Evolutionary conservation across 257 asterid genomes (phyloP).

Genomic region (Solanum chilense): DNA sequence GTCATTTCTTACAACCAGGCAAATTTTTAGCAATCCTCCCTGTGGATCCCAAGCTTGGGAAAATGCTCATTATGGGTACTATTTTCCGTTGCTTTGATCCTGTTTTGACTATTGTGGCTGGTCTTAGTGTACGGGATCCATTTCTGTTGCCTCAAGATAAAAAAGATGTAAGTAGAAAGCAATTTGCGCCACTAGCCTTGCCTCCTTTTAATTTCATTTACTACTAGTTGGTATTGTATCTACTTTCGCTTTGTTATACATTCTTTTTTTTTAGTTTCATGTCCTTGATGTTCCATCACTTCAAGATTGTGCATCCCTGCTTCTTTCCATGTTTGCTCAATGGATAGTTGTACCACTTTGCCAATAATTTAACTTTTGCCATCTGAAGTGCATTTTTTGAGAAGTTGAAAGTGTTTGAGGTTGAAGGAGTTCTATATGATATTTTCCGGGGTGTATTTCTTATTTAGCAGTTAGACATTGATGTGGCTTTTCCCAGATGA

Average conservation of each 20-base stretch:
- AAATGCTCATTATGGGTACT: slow-evolving; percentile 95
- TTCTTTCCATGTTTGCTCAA: not conserved
- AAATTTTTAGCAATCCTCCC: slow-evolving; percentile 84
- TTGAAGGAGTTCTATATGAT: not conserved
- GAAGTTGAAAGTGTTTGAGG: not conserved
- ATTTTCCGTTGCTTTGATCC: slow-evolving; percentile 92
- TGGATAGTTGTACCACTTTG: not conserved
- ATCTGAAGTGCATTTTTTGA: not conserved
- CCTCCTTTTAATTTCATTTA: not conserved
- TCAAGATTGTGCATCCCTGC: not conserved
- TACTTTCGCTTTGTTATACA: not conserved
- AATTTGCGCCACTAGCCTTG: not conserved
- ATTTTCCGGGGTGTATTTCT: not conserved
- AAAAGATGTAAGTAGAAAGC: slow-evolving; percentile 64
- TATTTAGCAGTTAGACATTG: not conserved
- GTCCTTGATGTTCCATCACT: not conserved
- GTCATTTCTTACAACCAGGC: slow-evolving; percentile 38
- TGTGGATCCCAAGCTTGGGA: slow-evolving; percentile 97
- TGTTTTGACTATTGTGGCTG: slow-evolving; percentile 84
- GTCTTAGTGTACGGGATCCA: slow-evolving; percentile 95
- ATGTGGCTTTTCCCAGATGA: not conserved
- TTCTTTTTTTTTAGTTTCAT: not conserved
- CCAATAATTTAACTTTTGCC: not conserved
- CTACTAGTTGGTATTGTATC: not conserved
- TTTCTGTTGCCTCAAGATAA: slow-evolving; percentile 95